A percentile compares a stretch with the other conserved stretches of the same genome.
phyloP scores from a whole-genome alignment of 345 rosid species.

The Rhodomyrtus tomentosa region DNA sequence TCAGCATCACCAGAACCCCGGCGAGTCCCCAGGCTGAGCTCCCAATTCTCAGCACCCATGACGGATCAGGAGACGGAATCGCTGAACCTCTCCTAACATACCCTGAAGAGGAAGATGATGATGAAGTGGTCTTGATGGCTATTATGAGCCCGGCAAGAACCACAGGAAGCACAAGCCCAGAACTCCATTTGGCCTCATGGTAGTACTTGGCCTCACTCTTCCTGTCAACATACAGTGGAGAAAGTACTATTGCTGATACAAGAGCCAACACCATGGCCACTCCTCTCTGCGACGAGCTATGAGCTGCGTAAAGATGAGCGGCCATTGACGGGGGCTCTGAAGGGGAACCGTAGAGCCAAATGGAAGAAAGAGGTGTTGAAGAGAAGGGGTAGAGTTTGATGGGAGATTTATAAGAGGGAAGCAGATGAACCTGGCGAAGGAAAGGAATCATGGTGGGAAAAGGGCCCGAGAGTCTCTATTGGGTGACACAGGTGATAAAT shows the following conservation, averaged over 20 bases:
- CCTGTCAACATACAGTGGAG: conserved; percentile 27
- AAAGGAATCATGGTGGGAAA: conserved; percentile 28
- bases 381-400: background rate
- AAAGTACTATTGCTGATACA: conserved; percentile 28
- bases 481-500: conserved; percentile 4
- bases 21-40: conserved; percentile 54
- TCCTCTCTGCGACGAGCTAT: conserved; percentile 32
- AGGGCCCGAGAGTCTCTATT: background rate
- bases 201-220: conserved; percentile 4
- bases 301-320: background rate
- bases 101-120: conserved; percentile 1
- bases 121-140: conserved; percentile 36
- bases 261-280: conserved; percentile 55
- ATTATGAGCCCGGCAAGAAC: conserved; percentile 44
- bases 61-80: conserved; percentile 30
- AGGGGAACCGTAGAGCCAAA: background rate
- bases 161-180: conserved; percentile 44
- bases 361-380: background rate
- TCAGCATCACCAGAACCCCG: conserved; percentile 38
- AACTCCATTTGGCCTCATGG: conserved; percentile 25
- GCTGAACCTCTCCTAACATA: background rate
- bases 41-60: conserved; percentile 47
- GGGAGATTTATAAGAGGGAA: conserved; percentile 11
- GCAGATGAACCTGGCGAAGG: background rate
- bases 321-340: conserved; percentile 18